phyloP scores from a whole-genome alignment of 2,329 filamentous ascomycete species.

The Cercospora zeina region DNA sequence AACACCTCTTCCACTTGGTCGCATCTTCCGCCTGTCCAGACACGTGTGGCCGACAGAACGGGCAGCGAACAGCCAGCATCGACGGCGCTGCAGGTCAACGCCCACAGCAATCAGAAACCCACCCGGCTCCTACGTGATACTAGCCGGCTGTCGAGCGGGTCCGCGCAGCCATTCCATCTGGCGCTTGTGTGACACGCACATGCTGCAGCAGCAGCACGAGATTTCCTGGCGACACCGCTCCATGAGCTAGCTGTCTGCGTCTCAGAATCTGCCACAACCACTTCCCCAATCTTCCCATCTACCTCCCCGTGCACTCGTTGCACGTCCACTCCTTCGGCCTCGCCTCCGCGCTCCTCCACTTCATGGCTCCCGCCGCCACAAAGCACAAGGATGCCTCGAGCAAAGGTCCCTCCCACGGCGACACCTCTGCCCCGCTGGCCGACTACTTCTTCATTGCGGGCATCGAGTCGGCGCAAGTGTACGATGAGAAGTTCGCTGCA shows the following conservation, averaged over 20 bases:
- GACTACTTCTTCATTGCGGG: constrained; percentile 67
- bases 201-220: constrained; percentile 5
- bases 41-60: constrained; percentile 1
- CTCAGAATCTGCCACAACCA: background rate
- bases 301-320: constrained; percentile 5
- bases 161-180: constrained; percentile 8
- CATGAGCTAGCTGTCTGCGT: constrained; percentile 6
- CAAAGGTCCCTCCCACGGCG: constrained; percentile 38
- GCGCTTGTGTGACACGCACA: constrained; percentile 11
- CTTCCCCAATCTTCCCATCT: background rate
- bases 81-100: constrained; percentile 9
- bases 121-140: constrained; percentile 1
- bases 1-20: background rate
- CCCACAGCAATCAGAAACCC: constrained; percentile 4
- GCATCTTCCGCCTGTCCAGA: background rate
- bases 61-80: background rate
- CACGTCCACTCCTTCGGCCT: constrained; percentile 28
- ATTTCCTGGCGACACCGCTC: constrained; percentile 1
- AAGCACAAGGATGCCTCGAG: constrained; percentile 26
- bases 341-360: constrained; percentile 9
- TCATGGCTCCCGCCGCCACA: constrained; percentile 30
- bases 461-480: constrained; percentile 55
- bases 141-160: constrained; percentile 7
- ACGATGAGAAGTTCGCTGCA: constrained; percentile 45
- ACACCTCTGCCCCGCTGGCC: constrained; percentile 57